Evolutionary conservation across 2,329 filamentous ascomycete species (phyloP), one percentile per base, ranked within the genome.

Genomic region (Penicillium decumbens): DNA sequence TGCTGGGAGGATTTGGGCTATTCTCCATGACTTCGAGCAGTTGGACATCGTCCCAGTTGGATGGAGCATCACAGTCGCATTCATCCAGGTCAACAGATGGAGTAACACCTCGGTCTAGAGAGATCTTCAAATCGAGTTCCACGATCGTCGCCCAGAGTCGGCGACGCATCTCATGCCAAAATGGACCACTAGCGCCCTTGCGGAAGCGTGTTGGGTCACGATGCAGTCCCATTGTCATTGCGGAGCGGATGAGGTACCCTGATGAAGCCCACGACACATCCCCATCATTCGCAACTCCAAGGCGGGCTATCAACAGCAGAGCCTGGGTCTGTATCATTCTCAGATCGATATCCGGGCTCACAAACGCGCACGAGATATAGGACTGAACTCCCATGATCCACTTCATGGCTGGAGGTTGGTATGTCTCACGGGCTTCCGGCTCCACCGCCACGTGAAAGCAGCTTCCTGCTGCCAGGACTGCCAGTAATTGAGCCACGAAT

Each of bases 371-470:
- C 0, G 62, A 60, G 25, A 70, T 56, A 58, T 69, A 70, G 2
- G 62, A 64, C 42, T 70, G 66, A 6, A 69, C 65, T 0, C 64
- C 64, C 44, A 68, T 57, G 13, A 69, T 64, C 67, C 68, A 71
- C 32, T 60, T 71, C n/a, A 76, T 66, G 0, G 81, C 81, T 0
- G 71, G 69, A 5, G 66, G 44, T 6, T 79, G 74, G 75, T 77
- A 52, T 50, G 50, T n/a, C 38, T 62, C 51, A 43, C 60, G 49
- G 45, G 64, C 35, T 50, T 56, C 46, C 42, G 54, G 15, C 37
- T 59, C 46, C 43, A 37, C 25, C 7, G 54, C 32, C 33, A 58
- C 50, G 33, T 66, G 62, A 38, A 67, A 74, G 47, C 80, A 82
- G 1, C 71, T 67, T 1, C 79, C 74, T 9, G 68, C 68, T 20